phyloP scores from a whole-genome alignment of 2,329 filamentous ascomycete genomes.

The Monosporascus cannonballus region DNA sequence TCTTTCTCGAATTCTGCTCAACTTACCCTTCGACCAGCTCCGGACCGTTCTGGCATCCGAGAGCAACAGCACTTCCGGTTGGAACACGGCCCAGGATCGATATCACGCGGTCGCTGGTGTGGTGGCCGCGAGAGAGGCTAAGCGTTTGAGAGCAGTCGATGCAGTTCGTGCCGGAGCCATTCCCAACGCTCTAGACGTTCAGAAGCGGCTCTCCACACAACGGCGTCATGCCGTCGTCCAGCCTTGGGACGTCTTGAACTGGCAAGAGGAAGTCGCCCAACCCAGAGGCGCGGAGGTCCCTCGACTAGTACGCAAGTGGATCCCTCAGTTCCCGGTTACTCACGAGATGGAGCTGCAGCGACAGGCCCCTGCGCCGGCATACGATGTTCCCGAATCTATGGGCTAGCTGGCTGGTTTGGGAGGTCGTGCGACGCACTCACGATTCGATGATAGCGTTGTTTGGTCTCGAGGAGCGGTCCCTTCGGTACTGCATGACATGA shows the following conservation, averaged over 20 bases:
- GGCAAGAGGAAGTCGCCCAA: constrained; percentile 38
- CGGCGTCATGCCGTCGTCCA: constrained; percentile 33
- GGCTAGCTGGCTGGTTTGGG: constrained; percentile 18
- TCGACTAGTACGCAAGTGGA: constrained; percentile 38
- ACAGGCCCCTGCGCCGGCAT: constrained; percentile 9
- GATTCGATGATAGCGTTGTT: constrained; percentile 17
- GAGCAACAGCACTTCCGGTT: constrained; percentile 46
- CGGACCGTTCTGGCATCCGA: constrained; percentile 60
- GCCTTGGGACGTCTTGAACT: constrained; percentile 42
- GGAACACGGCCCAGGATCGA: constrained; percentile 41
- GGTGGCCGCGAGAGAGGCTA: constrained; percentile 51
- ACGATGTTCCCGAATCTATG: constrained; percentile 21
- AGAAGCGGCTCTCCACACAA: constrained; percentile 28
- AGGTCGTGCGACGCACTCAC: constrained; percentile 11
- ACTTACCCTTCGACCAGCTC: constrained; percentile 62
- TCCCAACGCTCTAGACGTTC: constrained; percentile 29
- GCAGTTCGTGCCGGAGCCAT: constrained; percentile 32
- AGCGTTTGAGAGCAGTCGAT: constrained; percentile 42
- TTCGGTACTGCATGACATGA: constrained; percentile 20
- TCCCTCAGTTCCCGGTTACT: constrained; percentile 26
- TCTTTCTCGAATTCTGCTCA: constrained; percentile 62
- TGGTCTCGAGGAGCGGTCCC: constrained; percentile 8
- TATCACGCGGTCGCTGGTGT: constrained; percentile 43
- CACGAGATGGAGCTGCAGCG: constrained; percentile 11
- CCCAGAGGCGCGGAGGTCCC: constrained; percentile 35